Evolutionary conservation across 2,329 filamentous ascomycete genomes (phyloP), one percentile per base, ranked within the genome.

Genomic region (Pseudogymnoascus sp.): DNA sequence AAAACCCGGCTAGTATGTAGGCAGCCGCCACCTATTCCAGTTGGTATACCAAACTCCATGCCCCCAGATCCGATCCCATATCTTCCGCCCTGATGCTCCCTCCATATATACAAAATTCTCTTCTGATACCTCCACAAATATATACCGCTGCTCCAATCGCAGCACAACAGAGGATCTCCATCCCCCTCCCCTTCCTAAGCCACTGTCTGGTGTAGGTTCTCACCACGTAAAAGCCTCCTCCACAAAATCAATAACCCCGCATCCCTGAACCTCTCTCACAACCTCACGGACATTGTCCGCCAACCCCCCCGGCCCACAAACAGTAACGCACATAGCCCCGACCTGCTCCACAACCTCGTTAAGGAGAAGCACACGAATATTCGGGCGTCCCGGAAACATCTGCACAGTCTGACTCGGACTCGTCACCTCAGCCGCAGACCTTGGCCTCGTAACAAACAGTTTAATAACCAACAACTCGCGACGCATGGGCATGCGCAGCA

Each of bases 341-440:
- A 91, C 79, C 74, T 95, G 90, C 70, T 89, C 85, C 70, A 87
- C 82, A 16, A 93, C 88, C 78, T 97, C 93, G 76, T 89, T 88
- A 67, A 86, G 82, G 56, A 97, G 78, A n/a, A 97, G 78, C 0
- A 89, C 85, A 19, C 86, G 82, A 50, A 96, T 84, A 71, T 96
- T 91, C 8, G 93, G 93, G 67, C 93, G 86, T 2, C 95, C 93
- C 1, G 92, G 89, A 74, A 91, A 91, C 88, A 97, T 95, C 76
- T 93, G 90, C 62, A 97, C 92, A 4, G 89, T 93, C 2, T 83
- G 81, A 63, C 86, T 91, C 3, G 88, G 86, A 59, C 86, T 91
- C 69, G 86, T 81, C 61, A 96, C 89, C 71, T 96, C 90, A 1
- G 86, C 88, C n/a, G 88, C 86, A 72, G 88, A 90, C 69, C 90